Evolutionary conservation across 148 eudicot species (phyloP).

Genomic region (Vaccinium darrowii): DNA sequence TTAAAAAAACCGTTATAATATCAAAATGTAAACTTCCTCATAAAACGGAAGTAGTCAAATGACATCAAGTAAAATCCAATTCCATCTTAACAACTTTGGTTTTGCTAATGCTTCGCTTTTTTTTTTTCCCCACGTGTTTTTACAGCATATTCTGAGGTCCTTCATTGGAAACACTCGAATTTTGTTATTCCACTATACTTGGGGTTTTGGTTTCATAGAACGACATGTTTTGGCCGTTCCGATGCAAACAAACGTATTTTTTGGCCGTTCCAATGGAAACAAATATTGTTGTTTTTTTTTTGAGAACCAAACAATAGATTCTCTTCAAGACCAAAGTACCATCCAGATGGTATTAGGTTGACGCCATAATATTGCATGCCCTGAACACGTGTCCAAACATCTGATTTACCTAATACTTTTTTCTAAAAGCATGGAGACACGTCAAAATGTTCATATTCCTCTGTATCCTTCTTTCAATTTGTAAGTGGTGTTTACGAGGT

Average conservation of each 20-base stretch:
- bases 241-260: background rate
- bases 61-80: background rate
- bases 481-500: background rate
- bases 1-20: background rate
- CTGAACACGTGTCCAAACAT: background rate
- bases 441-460: background rate
- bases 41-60: background rate
- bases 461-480: background rate
- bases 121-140: background rate
- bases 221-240: background rate
- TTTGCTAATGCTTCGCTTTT: background rate
- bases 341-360: background rate
- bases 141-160: background rate
- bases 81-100: background rate
- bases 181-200: background rate
- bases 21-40: background rate
- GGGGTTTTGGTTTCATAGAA: background rate
- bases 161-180: background rate
- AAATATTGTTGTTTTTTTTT: background rate
- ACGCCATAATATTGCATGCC: background rate
- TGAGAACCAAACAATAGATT: background rate
- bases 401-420: background rate
- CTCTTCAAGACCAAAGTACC: background rate
- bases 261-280: background rate
- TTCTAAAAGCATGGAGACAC: background rate